Conservation (phyloP, 2,329 filamentous ascomycete genomes). For the Colletotrichum sp. region DNA sequence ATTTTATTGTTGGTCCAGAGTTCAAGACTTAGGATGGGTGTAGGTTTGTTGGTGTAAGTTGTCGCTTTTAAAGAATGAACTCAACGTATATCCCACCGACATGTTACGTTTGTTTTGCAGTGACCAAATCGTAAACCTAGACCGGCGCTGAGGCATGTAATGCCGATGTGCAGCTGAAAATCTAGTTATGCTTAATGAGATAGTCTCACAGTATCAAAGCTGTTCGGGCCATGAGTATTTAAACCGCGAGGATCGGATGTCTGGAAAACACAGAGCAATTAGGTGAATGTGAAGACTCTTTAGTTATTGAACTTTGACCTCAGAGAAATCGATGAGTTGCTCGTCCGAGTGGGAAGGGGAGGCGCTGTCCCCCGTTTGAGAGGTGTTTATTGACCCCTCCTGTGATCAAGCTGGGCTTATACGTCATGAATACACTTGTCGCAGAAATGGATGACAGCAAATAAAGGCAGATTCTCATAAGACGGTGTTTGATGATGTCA, state of each 20-base stretch:
- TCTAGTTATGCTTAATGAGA: neutral
- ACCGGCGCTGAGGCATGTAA: too few relatives aligned
- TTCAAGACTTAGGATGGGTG: neutral
- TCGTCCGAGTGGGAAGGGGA: neutral
- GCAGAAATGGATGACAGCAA: neutral
- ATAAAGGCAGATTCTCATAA: accelerated
- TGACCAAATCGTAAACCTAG: neutral
- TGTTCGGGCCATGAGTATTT: neutral
- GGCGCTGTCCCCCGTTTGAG: neutral
- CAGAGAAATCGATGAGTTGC: neutral
- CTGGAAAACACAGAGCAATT: neutral
- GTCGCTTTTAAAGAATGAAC: neutral
- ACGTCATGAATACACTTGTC: accelerated
- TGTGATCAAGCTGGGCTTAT: neutral
- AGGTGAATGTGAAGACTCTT: too few relatives aligned
- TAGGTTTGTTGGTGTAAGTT: neutral
- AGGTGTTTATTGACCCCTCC: accelerated
- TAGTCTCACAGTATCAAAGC: neutral
- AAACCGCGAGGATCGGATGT: neutral
- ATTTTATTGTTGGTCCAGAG: neutral
- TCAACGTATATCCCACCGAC: too few relatives aligned
- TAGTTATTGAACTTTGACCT: neutral
- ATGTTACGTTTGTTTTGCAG: accelerated
- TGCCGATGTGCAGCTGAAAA: too few relatives aligned
- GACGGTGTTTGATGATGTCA: too few relatives aligned